phyloP scores from a whole-genome alignment of 176 grass and related monocot genomes.

The Oropetium thomaeum region DNA sequence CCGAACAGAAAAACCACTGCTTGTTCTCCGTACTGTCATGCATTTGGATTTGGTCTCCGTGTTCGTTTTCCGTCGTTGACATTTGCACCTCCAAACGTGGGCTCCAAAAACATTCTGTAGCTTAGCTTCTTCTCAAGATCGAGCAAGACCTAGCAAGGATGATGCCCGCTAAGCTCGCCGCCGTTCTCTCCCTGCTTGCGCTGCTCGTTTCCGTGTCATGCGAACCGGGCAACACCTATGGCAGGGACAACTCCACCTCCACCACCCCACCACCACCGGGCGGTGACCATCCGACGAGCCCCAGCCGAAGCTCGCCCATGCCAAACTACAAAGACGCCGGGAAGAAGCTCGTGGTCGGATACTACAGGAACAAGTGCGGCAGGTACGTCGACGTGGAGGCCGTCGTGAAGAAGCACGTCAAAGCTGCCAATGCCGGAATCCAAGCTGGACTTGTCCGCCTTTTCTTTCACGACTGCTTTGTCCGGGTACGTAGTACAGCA shows the following conservation, averaged over 20 bases:
- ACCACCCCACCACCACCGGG: not conserved
- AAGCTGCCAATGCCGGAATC: conserved; percentile 2
- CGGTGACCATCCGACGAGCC: not conserved
- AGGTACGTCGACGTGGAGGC: not conserved
- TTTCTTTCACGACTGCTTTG: conserved; percentile 65
- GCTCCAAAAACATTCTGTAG: not conserved
- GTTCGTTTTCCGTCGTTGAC: too few relatives aligned
- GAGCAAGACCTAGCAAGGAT: not conserved
- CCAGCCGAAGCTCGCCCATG: not conserved
- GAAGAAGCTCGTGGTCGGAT: conserved; percentile 17
- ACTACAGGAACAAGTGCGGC: conserved; percentile 35
- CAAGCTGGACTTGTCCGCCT: conserved; percentile 43
- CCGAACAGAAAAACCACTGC: too few relatives aligned
- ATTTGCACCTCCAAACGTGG: not conserved
- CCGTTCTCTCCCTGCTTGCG: not conserved
- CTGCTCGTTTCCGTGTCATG: conserved; percentile 21
- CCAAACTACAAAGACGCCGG: not conserved
- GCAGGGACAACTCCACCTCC: not conserved
- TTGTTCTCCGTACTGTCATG: too few relatives aligned
- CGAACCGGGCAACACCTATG: not conserved
- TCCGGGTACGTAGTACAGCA: not conserved
- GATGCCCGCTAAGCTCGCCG: conserved; percentile 24
- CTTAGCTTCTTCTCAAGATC: too few relatives aligned
- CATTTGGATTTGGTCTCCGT: too few relatives aligned
- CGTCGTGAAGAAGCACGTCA: conserved; percentile 11